Evolutionary conservation across 164 flowering plant genomes (phyloP), one percentile per base, ranked within the genome.

Genomic region (Nymphaea colorata): DNA sequence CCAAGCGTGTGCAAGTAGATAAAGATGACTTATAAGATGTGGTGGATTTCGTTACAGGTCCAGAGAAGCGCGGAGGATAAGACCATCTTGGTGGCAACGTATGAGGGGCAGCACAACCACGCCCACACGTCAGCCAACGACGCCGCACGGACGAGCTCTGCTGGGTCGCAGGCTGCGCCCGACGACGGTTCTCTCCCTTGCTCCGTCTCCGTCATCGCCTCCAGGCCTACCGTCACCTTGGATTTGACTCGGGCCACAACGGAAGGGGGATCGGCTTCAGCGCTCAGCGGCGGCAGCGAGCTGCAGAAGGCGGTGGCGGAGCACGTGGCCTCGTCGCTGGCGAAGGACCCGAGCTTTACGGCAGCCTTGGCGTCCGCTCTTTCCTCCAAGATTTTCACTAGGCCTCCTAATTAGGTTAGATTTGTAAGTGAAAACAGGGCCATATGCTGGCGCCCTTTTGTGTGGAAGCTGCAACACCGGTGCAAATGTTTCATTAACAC

Each of bases 51-150:
- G 36, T 6, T 25, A 72, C 79, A 88, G 94, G 95, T 89, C 4
- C 96, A 90, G 74, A 82, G 87, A 76, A 86, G 93, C 44, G 74
- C 74, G 2, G 87, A 88, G 43, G 93, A 90, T 70, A 85, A 77
- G 70, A 73, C 84, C 0, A 66, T 86, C 1, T 61, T 90, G 68
- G 86, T 86, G 2, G 91, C 91, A 64, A 88, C 93, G 0, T 90
- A 90, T 47, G 93, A 87, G 72, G 96, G 96, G 2, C 90, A 82
- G 72, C 96, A 89, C 80, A 85, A 84, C 71, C 96, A 89, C 68
- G 79, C 78, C 4, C 72, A 70, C 42, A 25, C 36, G 10, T 76
- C 79, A 1, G 61, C 82, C 62, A 70, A 64, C n/a, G 10, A 65
- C 18, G 81, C 80, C 65, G 68, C 71, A 17, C 63, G 75, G 43